These are phyloP conservation scores for Claviceps fusiformis DNA, from an alignment of 2,329 filamentous ascomycete genomes.

Conservation along the genomic window DNA sequence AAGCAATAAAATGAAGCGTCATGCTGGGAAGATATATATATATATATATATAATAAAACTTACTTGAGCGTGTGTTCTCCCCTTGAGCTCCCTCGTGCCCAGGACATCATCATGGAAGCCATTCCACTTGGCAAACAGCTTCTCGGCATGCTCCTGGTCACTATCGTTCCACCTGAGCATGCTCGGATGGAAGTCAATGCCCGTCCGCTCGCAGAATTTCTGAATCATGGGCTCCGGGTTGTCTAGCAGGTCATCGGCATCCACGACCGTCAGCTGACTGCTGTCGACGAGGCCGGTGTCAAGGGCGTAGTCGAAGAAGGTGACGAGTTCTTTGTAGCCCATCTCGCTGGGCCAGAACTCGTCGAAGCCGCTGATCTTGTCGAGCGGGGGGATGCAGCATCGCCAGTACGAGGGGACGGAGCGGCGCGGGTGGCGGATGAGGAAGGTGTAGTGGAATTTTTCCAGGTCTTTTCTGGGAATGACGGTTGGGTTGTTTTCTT, in stretches of 20 bases:
- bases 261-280: conserved; percentile 66
- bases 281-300: conserved; percentile 57
- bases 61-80: conserved; percentile 50
- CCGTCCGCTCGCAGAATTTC: conserved; percentile 70
- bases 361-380: conserved; percentile 69
- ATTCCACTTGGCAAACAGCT: conserved; percentile 89
- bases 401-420: conserved; percentile 90
- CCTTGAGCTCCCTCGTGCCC: conserved; percentile 61
- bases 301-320: conserved; percentile 74
- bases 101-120: conserved; percentile 96
- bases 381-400: conserved; percentile 80
- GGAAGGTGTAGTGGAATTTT: conserved; percentile 85
- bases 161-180: conserved; percentile 81
- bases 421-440: conserved; percentile 88
- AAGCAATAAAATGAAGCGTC: too few species aligned
- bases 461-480: conserved; percentile 58
- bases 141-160: conserved; percentile 57
- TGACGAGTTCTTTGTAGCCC: conserved; percentile 78
- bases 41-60: conserved; percentile 17
- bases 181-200: conserved; percentile 56
- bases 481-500: conserved; percentile 71
- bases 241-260: conserved; percentile 89
- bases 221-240: conserved; percentile 62
- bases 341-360: conserved; percentile 80
- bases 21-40: too few species aligned